Percentiles rank a stretch among this genome's conserved stretches.
Evolutionary conservation across 2,329 filamentous ascomycete species (phyloP).

Genomic region (Ilyonectria mors-panacis): DNA sequence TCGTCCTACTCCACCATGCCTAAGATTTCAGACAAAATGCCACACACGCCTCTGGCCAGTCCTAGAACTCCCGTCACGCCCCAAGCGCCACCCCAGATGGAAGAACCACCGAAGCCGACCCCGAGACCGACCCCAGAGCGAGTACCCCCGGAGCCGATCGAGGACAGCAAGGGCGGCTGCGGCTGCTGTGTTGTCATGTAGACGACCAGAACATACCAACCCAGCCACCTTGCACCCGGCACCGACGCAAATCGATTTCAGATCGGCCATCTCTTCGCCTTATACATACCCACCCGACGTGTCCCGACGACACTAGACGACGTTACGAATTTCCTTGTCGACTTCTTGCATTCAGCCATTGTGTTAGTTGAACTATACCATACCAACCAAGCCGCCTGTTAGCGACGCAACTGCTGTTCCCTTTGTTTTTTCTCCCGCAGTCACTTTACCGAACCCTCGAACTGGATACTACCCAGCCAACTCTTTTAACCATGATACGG

Average conservation of each 20-base stretch:
- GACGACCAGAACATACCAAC: slow-evolving; percentile 21
- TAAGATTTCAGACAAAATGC: slow-evolving; percentile 62
- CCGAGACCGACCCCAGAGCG: slow-evolving; percentile 31
- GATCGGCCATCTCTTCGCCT: not conserved
- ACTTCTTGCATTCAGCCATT: slow-evolving; percentile 49
- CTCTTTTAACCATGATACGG: slow-evolving; percentile 9
- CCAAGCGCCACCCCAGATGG: slow-evolving; percentile 41
- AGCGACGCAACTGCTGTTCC: slow-evolving; percentile 48
- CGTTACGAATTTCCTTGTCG: slow-evolving; percentile 51
- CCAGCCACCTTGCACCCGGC: not conserved
- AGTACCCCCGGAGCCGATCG: slow-evolving; percentile 42
- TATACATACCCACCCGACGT: slow-evolving; percentile 33
- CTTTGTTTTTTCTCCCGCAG: slow-evolving; percentile 39
- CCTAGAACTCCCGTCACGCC: slow-evolving; percentile 59
- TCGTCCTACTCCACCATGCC: slow-evolving; percentile 77
- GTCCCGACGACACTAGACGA: slow-evolving; percentile 46
- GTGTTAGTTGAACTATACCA: slow-evolving; percentile 47
- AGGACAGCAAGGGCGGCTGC: slow-evolving; percentile 61
- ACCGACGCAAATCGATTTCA: slow-evolving; percentile 2
- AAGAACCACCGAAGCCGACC: slow-evolving; percentile 36
- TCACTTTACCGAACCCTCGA: slow-evolving; percentile 16
- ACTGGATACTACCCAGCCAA: slow-evolving; percentile 24
- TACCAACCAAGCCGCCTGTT: slow-evolving; percentile 44
- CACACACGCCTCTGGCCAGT: slow-evolving; percentile 57
- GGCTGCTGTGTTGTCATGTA: slow-evolving; percentile 69